Evolutionary conservation across 2,329 filamentous ascomycete genomes (phyloP).

Genomic region (Aspergillus persii): DNA sequence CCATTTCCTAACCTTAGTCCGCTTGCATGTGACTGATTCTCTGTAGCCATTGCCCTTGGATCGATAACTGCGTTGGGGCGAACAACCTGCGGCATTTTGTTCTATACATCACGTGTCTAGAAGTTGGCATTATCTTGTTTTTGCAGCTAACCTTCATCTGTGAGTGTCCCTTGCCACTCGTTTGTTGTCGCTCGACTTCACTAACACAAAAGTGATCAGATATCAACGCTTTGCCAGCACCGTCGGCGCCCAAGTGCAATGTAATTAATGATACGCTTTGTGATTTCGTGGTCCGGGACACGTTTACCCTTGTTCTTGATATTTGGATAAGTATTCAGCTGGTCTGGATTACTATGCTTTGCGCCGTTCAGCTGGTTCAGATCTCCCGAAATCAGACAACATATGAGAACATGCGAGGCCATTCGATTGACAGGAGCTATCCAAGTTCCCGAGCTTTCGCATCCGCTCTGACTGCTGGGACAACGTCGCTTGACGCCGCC

Average conservation of each 20-base stretch:
- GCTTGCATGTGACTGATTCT: background rate
- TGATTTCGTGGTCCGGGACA: conserved; percentile 72
- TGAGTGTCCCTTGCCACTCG: conserved; percentile 43
- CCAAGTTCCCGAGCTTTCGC: conserved; percentile 60
- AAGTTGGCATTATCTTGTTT: conserved; percentile 69
- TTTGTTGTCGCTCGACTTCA: background rate
- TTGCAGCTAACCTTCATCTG: conserved; percentile 71
- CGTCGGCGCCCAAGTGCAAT: conserved; percentile 60
- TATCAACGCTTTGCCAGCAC: conserved; percentile 57
- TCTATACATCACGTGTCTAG: conserved; percentile 77
- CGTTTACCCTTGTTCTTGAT: conserved; percentile 76
- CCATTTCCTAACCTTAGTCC: background rate
- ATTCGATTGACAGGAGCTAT: conserved; percentile 58
- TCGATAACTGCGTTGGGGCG: conserved; percentile 90
- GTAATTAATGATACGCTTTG: conserved; percentile 75
- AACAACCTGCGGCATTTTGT: conserved; percentile 98
- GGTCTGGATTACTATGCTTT: conserved; percentile 95
- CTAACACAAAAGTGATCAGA: conserved; percentile 47
- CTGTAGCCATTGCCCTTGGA: conserved; percentile 89
- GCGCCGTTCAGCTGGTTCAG: conserved; percentile 90
- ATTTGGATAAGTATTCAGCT: conserved; percentile 82
- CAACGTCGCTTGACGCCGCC: conserved; percentile 63
- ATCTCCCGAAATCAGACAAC: conserved; percentile 91
- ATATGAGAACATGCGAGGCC: conserved; percentile 90
- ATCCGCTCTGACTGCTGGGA: conserved; percentile 67